Base-by-base conservation (phyloP, 2,329 filamentous ascomycete genomes). In the Xylaria sp. region DNA sequence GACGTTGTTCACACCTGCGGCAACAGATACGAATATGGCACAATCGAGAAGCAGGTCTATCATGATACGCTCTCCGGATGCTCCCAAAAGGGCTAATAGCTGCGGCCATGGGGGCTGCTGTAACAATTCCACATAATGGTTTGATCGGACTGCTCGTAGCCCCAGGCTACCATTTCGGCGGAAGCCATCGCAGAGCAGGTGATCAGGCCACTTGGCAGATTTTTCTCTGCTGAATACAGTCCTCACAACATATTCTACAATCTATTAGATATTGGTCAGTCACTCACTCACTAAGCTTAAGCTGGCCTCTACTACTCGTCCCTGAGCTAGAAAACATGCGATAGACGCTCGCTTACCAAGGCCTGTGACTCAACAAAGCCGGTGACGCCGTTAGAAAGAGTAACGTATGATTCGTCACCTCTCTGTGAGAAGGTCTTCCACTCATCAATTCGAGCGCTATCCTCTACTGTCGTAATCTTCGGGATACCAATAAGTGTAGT, bases 101-200 rank as follows among this genome's bases (percentile, higher is more conserved):
- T 91, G 86, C 12, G 90, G 88, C 96, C 96, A 99, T 47, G 91
- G 88, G 6, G 83, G 78, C 27, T 84, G 79, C 78, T 92, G 97
- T 61, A 99, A 82, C 5, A 84, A 82, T 32, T 88, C 83, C 14
- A 92, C 90, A 78, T 93, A 88, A 42, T 86, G 86, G 74, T 97
- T 98, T 0, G 87, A 86, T 72, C 89, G 88, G 7, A 85, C 81
- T 11, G 84, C 85, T 65, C 86, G 85, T 7, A 97, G 76, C 0
- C 92, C 93, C 30, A 77, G 69, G 51, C 69, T 71, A 27, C 72
- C 70, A 64, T 81, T 77, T 72, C 85, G 88, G 74, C 91, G 88
- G 74, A 90, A 97, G 27, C 95, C 95, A 82, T 97, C 91, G 73
- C 93, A 94, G 4, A 99, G 86, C 4, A 97, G 75, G 80, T 98